Base-by-base conservation (phyloP, 1,139 yeast genomes). In the Dujonia santamariae region DNA sequence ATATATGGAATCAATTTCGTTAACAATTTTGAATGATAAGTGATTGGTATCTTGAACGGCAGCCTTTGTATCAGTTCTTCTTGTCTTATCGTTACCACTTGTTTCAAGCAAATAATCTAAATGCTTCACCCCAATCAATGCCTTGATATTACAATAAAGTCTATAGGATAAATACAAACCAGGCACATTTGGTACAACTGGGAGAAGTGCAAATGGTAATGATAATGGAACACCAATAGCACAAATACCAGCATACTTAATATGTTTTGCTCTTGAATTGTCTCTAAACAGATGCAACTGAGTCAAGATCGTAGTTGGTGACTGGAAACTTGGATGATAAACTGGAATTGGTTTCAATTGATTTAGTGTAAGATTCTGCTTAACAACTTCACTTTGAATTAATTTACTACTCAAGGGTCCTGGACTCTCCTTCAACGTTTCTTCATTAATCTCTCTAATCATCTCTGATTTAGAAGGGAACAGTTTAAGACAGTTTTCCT, bases 141-240 rank as follows among this genome's bases (percentile, higher is more conserved):
- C 96, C 51, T 84, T 85, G 51, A 80, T 68, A 54, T 90, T 86
- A 51, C 96, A 86, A 61, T 87, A 92, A 14, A 85, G 70, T 44
- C 98, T 70, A 56, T 84, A 92, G 4, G 85, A 68, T 30, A 90
- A 59, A 52, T 88, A 92, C 48, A 92, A 83, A 0, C 97, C 97
- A 0, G 98, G 98, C n/a, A 92, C 75, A 47, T 92, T 92, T 14
- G 98, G 98, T 2, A 90, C 56, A n/a, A 90, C 69, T 0, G 98
- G 98, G 0, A 92, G 52, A 30, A 88, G 51, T 0, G 87, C 88
- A 36, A 88, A 58, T 1, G 98, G 98, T 6, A 87, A 51, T 0
- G 95, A 78, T 30, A 90, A 45, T 1, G 97, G 97, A 3, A 92
- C 60, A 2, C 81, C 80, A 20, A 82, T 45, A 0, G 76, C 72